Evolutionary conservation across 805 yeast genomes (phyloP).

Genomic region (Candida xiaguanensis): DNA sequence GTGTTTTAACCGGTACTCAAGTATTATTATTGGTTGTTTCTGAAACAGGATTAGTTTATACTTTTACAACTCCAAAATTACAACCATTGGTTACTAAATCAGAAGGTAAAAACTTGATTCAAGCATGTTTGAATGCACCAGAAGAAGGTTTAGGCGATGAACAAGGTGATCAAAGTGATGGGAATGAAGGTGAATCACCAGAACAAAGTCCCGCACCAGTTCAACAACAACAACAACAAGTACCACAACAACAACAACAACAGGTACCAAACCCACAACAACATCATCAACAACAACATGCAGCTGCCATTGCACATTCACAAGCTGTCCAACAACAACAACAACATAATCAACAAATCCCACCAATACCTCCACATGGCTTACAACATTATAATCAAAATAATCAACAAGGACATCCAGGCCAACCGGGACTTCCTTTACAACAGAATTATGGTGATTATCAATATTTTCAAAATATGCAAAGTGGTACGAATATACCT

Average conservation of each 20-base stretch:
- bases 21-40: conserved; percentile 91
- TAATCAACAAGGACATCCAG: conserved; percentile 16
- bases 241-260: conserved; percentile 21
- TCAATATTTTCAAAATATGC: conserved; percentile 58
- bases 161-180: conserved; percentile 52
- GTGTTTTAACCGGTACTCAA: conserved; percentile 96
- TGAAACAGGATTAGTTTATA: conserved; percentile 97
- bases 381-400: conserved; percentile 6
- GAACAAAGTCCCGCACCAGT: conserved; percentile 38
- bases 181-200: conserved; percentile 42
- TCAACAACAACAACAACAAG: conserved; percentile 14
- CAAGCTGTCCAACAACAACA: conserved; percentile 15
- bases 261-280: conserved; percentile 22
- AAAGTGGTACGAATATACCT: conserved; percentile 41
- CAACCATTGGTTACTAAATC: conserved; percentile 97
- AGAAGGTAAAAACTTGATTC: conserved; percentile 95
- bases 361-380: conserved; percentile 8
- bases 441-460: conserved; percentile 49
- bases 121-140: conserved; percentile 97
- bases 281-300: conserved; percentile 33
- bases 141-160: conserved; percentile 73
- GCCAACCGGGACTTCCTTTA: conserved; percentile 32
- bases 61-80: conserved; percentile 97
- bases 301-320: conserved; percentile 26
- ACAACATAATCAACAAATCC: conserved; percentile 11